These are phyloP conservation scores for Candida pseudoviswanathii DNA, from an alignment of 1,139 yeast genomes.

Conservation along the genomic window DNA sequence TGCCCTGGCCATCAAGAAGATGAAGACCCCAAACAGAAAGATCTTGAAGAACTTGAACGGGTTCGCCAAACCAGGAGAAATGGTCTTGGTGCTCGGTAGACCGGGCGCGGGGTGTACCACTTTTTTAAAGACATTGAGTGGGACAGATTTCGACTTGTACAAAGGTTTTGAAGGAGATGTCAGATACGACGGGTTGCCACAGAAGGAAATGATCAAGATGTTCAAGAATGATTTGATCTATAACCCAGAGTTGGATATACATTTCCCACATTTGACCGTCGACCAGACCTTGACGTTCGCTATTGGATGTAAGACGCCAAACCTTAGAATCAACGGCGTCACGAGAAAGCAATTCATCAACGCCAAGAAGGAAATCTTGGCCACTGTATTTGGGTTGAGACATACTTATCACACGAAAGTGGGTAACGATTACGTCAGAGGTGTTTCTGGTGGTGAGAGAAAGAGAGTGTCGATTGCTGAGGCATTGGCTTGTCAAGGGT, in stretches of 20 bases:
- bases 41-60: constrained; percentile 47
- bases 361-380: constrained; percentile 50
- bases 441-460: constrained; percentile 86
- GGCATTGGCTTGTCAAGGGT: constrained; percentile 59
- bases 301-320: constrained; percentile 62
- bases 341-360: constrained; percentile 50
- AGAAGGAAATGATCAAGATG: constrained; percentile 47
- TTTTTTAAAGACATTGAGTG: constrained; percentile 55
- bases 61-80: constrained; percentile 57
- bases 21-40: constrained; percentile 34
- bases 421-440: constrained; percentile 58
- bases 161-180: constrained; percentile 37
- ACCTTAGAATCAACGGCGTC: constrained; percentile 49
- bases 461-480: constrained; percentile 80
- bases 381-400: constrained; percentile 57
- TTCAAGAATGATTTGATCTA: constrained; percentile 58
- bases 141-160: constrained; percentile 32
- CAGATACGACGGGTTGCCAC: constrained; percentile 53
- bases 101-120: constrained; percentile 73
- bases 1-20: constrained; percentile 13
- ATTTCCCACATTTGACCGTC: constrained; percentile 66
- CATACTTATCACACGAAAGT: constrained; percentile 28
- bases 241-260: constrained; percentile 63
- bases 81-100: constrained; percentile 62
- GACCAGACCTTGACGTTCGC: constrained; percentile 65